Base-by-base conservation (phyloP, 805 yeast species). In the Kodamaea hsintzibuensis region DNA sequence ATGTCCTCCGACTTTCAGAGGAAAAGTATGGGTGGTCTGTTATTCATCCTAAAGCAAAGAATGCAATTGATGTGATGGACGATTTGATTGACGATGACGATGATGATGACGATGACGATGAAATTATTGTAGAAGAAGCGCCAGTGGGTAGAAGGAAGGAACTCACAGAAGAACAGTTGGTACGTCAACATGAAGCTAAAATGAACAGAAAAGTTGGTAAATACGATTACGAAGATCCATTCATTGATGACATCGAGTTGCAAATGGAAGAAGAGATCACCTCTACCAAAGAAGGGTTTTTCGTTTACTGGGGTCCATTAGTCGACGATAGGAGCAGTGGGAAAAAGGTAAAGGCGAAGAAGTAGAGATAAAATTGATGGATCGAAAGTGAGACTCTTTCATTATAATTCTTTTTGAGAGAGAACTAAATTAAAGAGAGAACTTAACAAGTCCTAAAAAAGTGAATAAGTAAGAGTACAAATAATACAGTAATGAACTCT, bases 181-280 rank as follows among this genome's bases (percentile, higher is more conserved):
- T 78, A 55, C 65, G 73, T 54, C 70, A 74, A 60, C 80, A 76
- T 63, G 73, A 78, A 62, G 69, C 75, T 52, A 65, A 69, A 66
- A 73, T 76, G 78, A 87, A 87, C 63, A 81, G 91, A 51, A 82
- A 88, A 59, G 90, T 91, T 37, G 97, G 97, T 1, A 91, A 89
- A 65, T 95, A 95, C 70, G 99, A 95, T 67, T 77, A 83, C 48
- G 85, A 89, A 56, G 99, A 95, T 69, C 99, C 98, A 1, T 95
- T 95, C 64, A 95, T 95, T 55, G 99, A 95, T 72, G 99, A 95
- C 70, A 82, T 90, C 13, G 99, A 95, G 70, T 74, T 91, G 61
- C 81, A 84, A 54, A 88, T 95, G 88, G 99, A 95, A 70, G 97
- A 92, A 68, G 96, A 89, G 63, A 85, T 96, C 7, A 92, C 93